These are phyloP conservation scores for Selaginella tamariscina DNA, from an alignment of 75 land plant genomes.

Conservation along the genomic window DNA sequence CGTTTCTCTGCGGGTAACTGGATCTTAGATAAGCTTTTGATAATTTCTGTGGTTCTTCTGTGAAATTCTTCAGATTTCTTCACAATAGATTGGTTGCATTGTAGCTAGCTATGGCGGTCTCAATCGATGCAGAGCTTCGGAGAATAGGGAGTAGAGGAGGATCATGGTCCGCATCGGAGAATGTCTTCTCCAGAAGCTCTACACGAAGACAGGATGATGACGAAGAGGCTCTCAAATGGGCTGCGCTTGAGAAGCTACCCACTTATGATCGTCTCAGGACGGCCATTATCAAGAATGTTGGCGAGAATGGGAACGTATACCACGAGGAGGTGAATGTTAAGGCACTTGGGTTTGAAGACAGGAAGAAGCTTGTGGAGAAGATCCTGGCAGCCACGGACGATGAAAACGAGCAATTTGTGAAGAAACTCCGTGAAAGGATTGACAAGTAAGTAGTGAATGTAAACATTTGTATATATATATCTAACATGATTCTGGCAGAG, in stretches of 20 bases:
- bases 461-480: not conserved
- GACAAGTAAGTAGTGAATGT: slow-evolving; percentile 34
- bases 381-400: slow-evolving; percentile 47
- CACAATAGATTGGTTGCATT: too few relatives aligned
- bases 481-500: not conserved
- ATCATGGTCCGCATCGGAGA: not conserved
- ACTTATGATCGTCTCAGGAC: slow-evolving; percentile 23
- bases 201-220: slow-evolving; percentile 15
- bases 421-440: slow-evolving; percentile 42
- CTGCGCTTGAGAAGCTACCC: slow-evolving; percentile 29
- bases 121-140: not conserved
- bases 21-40: too few relatives aligned
- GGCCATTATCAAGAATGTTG: slow-evolving; percentile 9
- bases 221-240: slow-evolving; percentile 35
- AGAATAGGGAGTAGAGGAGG: not conserved
- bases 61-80: too few relatives aligned
- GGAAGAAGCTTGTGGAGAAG: slow-evolving; percentile 1
- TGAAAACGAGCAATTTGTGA: slow-evolving; percentile 71
- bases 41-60: too few relatives aligned
- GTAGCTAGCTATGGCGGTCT: not conserved
- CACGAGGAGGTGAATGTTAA: not conserved
- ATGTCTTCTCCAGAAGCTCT: not conserved
- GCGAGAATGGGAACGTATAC: not conserved
- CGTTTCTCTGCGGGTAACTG: too few relatives aligned
- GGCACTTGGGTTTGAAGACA: not conserved